A percentile compares a stretch with the other conserved stretches of the same genome.
phyloP scores from a whole-genome alignment of 2,329 filamentous ascomycete species.

The Nemania sp. region DNA sequence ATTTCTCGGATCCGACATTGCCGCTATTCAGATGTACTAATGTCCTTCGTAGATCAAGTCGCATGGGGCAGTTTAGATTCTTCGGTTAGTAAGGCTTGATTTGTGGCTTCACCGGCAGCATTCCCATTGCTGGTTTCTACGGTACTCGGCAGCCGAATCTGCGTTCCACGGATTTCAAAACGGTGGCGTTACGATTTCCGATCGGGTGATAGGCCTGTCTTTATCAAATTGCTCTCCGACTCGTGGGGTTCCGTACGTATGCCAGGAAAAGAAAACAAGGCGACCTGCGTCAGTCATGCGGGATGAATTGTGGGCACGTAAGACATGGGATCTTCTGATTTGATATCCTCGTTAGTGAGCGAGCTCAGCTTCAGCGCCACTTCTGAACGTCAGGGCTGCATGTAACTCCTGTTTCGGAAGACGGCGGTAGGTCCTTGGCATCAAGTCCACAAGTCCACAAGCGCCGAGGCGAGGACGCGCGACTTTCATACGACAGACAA shows the following conservation, averaged over 20 bases:
- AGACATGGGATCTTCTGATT: constrained; percentile 7
- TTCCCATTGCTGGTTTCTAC: background rate
- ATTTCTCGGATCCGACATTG: constrained; percentile 58
- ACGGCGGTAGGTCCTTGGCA: background rate
- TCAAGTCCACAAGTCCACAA: constrained; percentile 3
- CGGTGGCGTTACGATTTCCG: background rate
- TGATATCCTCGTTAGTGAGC: constrained; percentile 7
- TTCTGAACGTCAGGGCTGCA: constrained; percentile 5
- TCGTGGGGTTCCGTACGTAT: background rate
- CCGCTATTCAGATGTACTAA: constrained; percentile 56
- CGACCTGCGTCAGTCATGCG: background rate
- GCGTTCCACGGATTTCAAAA: background rate
- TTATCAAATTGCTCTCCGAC: background rate
- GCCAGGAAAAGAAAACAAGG: background rate
- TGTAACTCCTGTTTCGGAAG: constrained; percentile 3
- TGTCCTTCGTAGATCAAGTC: constrained; percentile 49
- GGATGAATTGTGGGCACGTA: constrained; percentile 1
- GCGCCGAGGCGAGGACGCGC: constrained; percentile 1
- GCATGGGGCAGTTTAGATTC: constrained; percentile 42
- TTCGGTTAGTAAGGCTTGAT: constrained; percentile 41
- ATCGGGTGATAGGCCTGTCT: background rate
- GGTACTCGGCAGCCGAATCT: background rate
- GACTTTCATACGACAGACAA: background rate
- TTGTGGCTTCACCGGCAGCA: constrained; percentile 10
- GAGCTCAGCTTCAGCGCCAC: background rate